These are phyloP conservation scores for Microdochium bolleyi DNA, from an alignment of 2,329 filamentous ascomycete genomes.

Conservation along the genomic window DNA sequence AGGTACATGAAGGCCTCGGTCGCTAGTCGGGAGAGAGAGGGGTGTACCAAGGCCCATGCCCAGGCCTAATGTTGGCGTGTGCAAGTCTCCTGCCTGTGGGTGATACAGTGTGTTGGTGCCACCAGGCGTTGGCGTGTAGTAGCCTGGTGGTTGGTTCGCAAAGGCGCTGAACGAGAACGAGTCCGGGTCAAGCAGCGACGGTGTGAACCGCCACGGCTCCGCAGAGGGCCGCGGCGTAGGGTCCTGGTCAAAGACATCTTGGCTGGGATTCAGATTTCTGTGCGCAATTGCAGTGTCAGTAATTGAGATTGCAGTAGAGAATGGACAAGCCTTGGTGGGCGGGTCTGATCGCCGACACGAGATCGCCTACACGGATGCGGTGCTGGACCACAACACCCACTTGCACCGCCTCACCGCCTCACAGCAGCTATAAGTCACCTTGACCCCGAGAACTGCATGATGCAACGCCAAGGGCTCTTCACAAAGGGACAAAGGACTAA, in stretches of 20 bases:
- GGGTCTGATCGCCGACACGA: not conserved
- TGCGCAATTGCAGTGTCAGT: not conserved
- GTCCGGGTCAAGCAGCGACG: slow-evolving; percentile 79
- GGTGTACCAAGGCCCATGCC: slow-evolving; percentile 75
- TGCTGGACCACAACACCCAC: slow-evolving; percentile 3
- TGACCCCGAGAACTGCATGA: not conserved
- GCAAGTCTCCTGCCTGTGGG: slow-evolving; percentile 75
- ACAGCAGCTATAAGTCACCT: not conserved
- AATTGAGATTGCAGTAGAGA: not conserved
- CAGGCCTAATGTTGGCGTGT: slow-evolving; percentile 69
- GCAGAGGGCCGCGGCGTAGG: slow-evolving; percentile 72
- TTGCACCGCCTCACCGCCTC: slow-evolving; percentile 14
- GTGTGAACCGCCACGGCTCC: slow-evolving; percentile 82
- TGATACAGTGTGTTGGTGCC: slow-evolving; percentile 76
- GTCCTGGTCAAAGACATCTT: slow-evolving; percentile 60
- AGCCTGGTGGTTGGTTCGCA: slow-evolving; percentile 70
- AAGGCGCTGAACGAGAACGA: slow-evolving; percentile 75
- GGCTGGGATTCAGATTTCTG: slow-evolving; percentile 36
- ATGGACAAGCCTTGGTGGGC: not conserved
- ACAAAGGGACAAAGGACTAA: slow-evolving; percentile 2
- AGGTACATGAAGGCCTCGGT: slow-evolving; percentile 50
- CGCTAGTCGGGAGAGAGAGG: slow-evolving; percentile 66
- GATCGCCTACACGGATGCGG: not conserved
- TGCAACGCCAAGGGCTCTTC: no score
- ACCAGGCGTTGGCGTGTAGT: slow-evolving; percentile 83